A percentile compares a stretch with the other conserved stretches of the same genome.
Conservation (phyloP, 164 flowering plant species). For the Amborella trichopoda region DNA sequence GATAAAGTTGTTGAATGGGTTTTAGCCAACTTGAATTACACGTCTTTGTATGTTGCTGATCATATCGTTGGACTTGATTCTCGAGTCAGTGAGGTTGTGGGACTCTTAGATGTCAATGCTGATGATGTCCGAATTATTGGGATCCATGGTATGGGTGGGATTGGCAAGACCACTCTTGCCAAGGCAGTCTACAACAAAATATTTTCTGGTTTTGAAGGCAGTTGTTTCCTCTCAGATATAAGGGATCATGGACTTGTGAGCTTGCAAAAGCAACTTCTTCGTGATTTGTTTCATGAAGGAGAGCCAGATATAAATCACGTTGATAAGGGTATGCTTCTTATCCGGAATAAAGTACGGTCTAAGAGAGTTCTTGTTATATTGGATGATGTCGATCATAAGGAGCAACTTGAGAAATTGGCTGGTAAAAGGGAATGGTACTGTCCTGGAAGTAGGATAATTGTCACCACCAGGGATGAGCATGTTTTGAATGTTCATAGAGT, state of each 20-base stretch:
- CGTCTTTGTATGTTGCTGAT: not conserved
- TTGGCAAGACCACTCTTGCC: constrained; percentile 1
- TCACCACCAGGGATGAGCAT: not conserved
- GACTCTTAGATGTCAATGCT: not conserved
- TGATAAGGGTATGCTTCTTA: not conserved
- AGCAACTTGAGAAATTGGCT: not conserved
- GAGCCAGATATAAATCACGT: not conserved
- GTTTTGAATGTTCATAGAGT: not conserved
- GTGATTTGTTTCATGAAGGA: too few species aligned
- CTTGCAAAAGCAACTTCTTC: constrained; percentile 8
- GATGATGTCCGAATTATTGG: not conserved
- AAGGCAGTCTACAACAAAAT: not conserved
- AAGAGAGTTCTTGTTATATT: not conserved
- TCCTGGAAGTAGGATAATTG: not conserved
- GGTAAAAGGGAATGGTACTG: not conserved
- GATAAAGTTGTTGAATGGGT: not conserved
- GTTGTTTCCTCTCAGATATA: not conserved
- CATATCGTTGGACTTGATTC: constrained; percentile 1
- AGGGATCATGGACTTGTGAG: constrained; percentile 1
- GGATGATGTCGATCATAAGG: not conserved
- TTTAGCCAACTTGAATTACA: not conserved
- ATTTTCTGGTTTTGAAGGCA: not conserved
- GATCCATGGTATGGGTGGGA: not conserved
- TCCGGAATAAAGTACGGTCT: not conserved
- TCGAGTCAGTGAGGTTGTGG: not conserved